phyloP scores from a whole-genome alignment of 192 early-diverging fungal genomes.

The Podila epicladia region DNA sequence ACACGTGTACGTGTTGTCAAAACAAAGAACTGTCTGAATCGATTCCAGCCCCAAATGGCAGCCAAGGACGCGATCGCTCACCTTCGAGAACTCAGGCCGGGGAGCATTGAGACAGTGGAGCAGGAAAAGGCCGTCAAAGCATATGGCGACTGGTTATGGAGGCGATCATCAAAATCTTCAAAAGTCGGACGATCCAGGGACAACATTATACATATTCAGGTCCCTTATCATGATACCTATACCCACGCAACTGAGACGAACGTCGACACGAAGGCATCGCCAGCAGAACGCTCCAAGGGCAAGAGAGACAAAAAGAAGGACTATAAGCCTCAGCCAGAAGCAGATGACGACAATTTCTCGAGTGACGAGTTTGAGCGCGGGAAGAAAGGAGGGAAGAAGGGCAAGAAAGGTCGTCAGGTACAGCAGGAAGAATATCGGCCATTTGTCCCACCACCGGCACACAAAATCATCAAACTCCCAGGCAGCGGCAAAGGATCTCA shows the following conservation, averaged over 20 bases:
- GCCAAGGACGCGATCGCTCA: constrained; percentile 41
- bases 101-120: constrained; percentile 41
- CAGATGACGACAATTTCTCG: constrained; percentile 10
- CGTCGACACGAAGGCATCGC: background rate
- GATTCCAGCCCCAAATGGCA: constrained; percentile 30
- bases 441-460: constrained; percentile 34
- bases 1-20: constrained; percentile 7
- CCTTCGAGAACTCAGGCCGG: constrained; percentile 31
- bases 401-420: constrained; percentile 7
- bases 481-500: constrained; percentile 29
- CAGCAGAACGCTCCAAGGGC: constrained; percentile 1
- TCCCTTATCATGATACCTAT: background rate
- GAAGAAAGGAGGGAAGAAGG: constrained; percentile 47
- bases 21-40: constrained; percentile 30
- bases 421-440: constrained; percentile 20
- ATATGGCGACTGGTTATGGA: constrained; percentile 46
- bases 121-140: constrained; percentile 44
- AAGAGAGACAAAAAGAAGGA: constrained; percentile 32
- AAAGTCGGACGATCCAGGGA: background rate
- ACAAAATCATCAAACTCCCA: constrained; percentile 48
- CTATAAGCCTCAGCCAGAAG: background rate
- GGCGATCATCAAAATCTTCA: constrained; percentile 11
- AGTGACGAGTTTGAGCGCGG: constrained; percentile 25
- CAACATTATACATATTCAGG: background rate
- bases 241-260: background rate